Base-by-base conservation (phyloP, 1,139 yeast genomes). In the Kurtzmaniella quercitrusa region DNA sequence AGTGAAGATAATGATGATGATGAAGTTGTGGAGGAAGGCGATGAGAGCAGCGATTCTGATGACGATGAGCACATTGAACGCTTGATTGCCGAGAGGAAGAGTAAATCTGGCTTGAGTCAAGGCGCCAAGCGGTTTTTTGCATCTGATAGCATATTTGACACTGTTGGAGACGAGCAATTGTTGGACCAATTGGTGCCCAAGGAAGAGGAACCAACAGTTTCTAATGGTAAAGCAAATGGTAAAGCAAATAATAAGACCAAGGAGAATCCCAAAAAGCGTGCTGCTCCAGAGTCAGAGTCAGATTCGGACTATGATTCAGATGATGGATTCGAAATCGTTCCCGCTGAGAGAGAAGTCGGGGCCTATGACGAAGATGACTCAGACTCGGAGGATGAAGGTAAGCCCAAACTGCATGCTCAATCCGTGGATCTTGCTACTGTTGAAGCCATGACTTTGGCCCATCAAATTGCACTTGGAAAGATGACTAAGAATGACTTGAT, bases 401-500 rank as follows among this genome's bases (percentile, higher is more conserved):
- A 64, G 34, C 69, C 69, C 16, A 71, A 68, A 49, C 63, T 69
- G 15, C 85, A 83, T 54, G 70, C 78, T 48, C 74, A 78, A 49
- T 84, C 79, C 48, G 80, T 89, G 39, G 96, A 89, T 50, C 72
- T 91, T 50, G 95, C 94, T 19, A 90, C 97, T 1, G 95, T 87
- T 1, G 95, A 90, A 63, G 97, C 97, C 5, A 94, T 94, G 98
- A 93, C 98, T 0, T 72, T 93, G 57, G 98, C 98, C 0, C 99
- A 94, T 60, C 91, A 93, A 65, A 75, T 94, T 41, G 98, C 98
- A 0, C 66, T 89, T 29, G 96, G 97, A 2, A 90, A 87, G 56
- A 86, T 75, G 68, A 79, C 82, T 43, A 90, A 85, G 62, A 83
- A 87, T 55, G 95, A 91, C 55, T 71, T 93, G 48, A 72, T 88